A percentile compares a stretch with the other conserved stretches of the same genome.
Evolutionary conservation across 1,284 basidiomycete genomes (phyloP).

Genomic region (Xerocomus tenax): DNA sequence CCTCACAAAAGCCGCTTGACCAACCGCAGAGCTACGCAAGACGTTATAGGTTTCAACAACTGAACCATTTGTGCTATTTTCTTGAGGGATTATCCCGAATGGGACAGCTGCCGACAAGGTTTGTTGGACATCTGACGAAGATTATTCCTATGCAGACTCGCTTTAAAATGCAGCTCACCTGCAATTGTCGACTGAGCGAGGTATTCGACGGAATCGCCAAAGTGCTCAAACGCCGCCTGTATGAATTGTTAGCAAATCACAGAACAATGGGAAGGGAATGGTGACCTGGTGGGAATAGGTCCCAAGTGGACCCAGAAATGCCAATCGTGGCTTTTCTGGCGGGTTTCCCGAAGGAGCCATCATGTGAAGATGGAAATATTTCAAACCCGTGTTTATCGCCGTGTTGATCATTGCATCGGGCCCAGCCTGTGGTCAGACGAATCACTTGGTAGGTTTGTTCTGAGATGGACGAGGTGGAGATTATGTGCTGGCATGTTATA

Average conservation of each 20-base stretch:
- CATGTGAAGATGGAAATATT: constrained; percentile 9
- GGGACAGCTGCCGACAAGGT: constrained; percentile 37
- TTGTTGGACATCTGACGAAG: constrained; percentile 46
- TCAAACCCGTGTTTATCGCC: constrained; percentile 3
- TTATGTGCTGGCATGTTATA: not conserved
- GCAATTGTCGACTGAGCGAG: constrained; percentile 47
- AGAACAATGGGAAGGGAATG: constrained; percentile 5
- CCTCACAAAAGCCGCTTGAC: constrained; percentile 41
- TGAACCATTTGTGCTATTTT: constrained; percentile 67
- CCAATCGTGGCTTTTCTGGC: constrained; percentile 23
- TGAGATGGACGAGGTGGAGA: not conserved
- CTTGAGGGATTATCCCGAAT: constrained; percentile 61
- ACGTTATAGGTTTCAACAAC: constrained; percentile 67
- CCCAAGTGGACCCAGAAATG: constrained; percentile 62
- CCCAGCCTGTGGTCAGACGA: not conserved
- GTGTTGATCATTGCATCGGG: constrained; percentile 6
- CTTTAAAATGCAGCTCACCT: constrained; percentile 31
- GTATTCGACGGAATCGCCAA: constrained; percentile 47
- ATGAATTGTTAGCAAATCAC: constrained; percentile 2
- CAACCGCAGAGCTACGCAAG: constrained; percentile 39
- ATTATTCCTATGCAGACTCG: constrained; percentile 1
- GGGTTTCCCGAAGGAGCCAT: not conserved
- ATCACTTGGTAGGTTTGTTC: not conserved
- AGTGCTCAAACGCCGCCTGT: constrained; percentile 55
- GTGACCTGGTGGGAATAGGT: constrained; percentile 70